These are phyloP conservation scores for Xylaria venustula DNA, from an alignment of 495 filamentous ascomycete genomes.

Conservation along the genomic window DNA sequence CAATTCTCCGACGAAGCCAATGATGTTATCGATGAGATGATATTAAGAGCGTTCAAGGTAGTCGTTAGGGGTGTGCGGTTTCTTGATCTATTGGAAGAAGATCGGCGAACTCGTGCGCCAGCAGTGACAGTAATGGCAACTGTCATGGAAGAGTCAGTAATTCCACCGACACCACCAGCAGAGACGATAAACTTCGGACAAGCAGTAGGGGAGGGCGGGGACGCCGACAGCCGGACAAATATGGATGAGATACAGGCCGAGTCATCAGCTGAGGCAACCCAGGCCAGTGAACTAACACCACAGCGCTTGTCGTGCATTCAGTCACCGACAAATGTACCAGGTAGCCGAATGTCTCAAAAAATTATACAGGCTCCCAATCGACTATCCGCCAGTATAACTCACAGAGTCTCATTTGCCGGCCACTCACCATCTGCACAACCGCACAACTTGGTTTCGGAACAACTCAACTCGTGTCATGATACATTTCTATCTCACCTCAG, in stretches of 20 bases:
- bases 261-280: slow-evolving; percentile 32
- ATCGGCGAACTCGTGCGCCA: slow-evolving; percentile 49
- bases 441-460: slow-evolving; percentile 56
- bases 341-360: slow-evolving; percentile 37
- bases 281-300: slow-evolving; percentile 28
- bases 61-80: slow-evolving; percentile 89
- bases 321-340: slow-evolving; percentile 33
- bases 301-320: slow-evolving; percentile 45
- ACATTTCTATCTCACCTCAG: slow-evolving; percentile 83
- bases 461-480: slow-evolving; percentile 76
- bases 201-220: slow-evolving; percentile 27
- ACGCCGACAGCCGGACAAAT: slow-evolving; percentile 38
- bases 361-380: slow-evolving; percentile 33
- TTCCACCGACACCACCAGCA: slow-evolving; percentile 72
- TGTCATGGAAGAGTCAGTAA: slow-evolving; percentile 58
- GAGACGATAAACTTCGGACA: slow-evolving; percentile 49
- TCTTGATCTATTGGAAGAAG: slow-evolving; percentile 84
- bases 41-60: slow-evolving; percentile 89
- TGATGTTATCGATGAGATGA: slow-evolving; percentile 83
- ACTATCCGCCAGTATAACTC: slow-evolving; percentile 51
- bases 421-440: slow-evolving; percentile 39
- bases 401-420: slow-evolving; percentile 52
- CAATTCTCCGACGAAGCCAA: slow-evolving; percentile 62
- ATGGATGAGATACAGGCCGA: slow-evolving; percentile 29
- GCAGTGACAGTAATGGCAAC: slow-evolving; percentile 58